phyloP scores from a whole-genome alignment of 2,329 filamentous ascomycete genomes.

The Microcera coccophila region DNA sequence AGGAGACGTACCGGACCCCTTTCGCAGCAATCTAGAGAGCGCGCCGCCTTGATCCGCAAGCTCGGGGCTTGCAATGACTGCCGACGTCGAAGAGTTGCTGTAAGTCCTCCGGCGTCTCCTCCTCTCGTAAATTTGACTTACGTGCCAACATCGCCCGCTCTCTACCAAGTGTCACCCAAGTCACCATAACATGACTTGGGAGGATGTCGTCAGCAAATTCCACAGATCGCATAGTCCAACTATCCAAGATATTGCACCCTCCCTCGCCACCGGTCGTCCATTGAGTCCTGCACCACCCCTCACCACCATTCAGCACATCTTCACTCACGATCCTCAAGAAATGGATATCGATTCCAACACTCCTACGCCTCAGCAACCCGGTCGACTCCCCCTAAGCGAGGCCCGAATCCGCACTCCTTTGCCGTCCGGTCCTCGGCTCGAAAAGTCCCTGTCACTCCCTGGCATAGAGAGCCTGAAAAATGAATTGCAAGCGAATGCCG shows the following conservation, averaged over 20 bases:
- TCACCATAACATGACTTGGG: conserved; percentile 60
- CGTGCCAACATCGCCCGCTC: conserved; percentile 15
- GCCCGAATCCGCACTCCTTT: conserved; percentile 53
- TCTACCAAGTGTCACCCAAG: conserved; percentile 54
- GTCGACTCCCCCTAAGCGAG: conserved; percentile 42
- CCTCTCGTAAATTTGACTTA: conserved; percentile 9
- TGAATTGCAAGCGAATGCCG: conserved; percentile 49
- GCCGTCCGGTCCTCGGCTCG: conserved; percentile 52
- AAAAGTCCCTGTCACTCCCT: conserved; percentile 47
- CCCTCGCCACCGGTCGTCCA: conserved; percentile 38
- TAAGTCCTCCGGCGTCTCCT: conserved; percentile 37
- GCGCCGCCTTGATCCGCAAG: conserved; percentile 57
- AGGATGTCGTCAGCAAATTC: conserved; percentile 54
- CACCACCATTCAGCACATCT: conserved; percentile 36
- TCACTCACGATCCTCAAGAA: conserved; percentile 46
- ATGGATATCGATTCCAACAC: conserved; percentile 51
- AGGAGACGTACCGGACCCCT: conserved; percentile 57
- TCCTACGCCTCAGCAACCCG: conserved; percentile 32
- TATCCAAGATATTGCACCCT: conserved; percentile 47
- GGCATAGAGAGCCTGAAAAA: conserved; percentile 50
- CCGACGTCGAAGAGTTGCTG: conserved; percentile 54
- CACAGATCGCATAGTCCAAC: conserved; percentile 49
- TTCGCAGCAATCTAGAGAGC: conserved; percentile 55
- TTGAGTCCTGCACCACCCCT: conserved; percentile 44
- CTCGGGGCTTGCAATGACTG: conserved; percentile 56